Evolutionary conservation across 2,329 filamentous ascomycete genomes (phyloP).

Genomic region (Uncinocarpus reesii): DNA sequence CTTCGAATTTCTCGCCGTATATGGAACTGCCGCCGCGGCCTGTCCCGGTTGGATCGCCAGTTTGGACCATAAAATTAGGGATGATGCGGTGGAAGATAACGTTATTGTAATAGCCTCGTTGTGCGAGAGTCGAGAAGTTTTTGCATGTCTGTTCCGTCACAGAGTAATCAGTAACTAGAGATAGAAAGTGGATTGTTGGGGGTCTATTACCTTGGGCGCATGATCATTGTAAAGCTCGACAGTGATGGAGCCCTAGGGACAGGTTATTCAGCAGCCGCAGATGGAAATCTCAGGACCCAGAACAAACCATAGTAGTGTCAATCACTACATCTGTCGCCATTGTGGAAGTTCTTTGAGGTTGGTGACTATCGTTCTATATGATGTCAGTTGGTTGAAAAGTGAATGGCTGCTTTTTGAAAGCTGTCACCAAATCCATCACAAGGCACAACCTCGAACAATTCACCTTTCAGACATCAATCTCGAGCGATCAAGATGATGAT

Average conservation of each 20-base stretch:
- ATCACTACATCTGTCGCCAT: constrained; percentile 73
- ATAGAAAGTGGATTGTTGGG: not conserved
- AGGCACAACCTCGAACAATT: too few species aligned
- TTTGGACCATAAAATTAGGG: constrained; percentile 91
- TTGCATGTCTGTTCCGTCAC: constrained; percentile 53
- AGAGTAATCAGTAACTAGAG: not conserved
- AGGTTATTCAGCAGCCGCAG: not conserved
- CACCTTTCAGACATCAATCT: too few species aligned
- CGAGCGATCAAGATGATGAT: too few species aligned
- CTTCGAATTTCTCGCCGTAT: constrained; percentile 86
- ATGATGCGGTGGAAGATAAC: constrained; percentile 91
- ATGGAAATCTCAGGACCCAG: constrained; percentile 1
- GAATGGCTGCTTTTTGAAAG: not conserved
- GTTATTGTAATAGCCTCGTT: constrained; percentile 77
- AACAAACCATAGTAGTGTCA: constrained; percentile 69
- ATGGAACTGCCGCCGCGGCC: constrained; percentile 81
- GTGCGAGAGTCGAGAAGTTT: constrained; percentile 73
- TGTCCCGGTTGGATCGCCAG: constrained; percentile 86
- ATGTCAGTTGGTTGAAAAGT: not conserved
- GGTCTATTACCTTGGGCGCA: constrained; percentile 54
- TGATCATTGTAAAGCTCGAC: constrained; percentile 85
- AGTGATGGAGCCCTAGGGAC: constrained; percentile 62
- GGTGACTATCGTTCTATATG: not conserved
- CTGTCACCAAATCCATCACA: constrained; percentile 6
- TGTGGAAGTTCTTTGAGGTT: not conserved